phyloP scores from a whole-genome alignment of 2,329 filamentous ascomycete species.

The Fusarium xyrophilum region DNA sequence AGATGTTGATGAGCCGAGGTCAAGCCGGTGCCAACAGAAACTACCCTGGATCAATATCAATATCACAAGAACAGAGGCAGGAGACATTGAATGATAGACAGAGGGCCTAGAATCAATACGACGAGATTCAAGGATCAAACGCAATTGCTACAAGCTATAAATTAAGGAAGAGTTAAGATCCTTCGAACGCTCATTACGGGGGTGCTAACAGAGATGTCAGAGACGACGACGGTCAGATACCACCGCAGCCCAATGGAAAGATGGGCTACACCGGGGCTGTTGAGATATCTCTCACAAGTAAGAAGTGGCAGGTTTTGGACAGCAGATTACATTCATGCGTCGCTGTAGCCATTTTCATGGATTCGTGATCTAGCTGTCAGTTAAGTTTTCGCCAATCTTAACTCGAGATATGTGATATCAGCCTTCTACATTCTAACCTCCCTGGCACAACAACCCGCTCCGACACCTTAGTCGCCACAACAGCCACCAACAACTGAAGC shows the following conservation, averaged over 20 bases:
- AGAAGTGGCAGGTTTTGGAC: no score
- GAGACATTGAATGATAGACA: no score
- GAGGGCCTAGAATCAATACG: no score
- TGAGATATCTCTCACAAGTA: no score
- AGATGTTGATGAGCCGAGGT: rapidly evolving
- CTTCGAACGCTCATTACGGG: no score
- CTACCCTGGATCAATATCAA: not conserved
- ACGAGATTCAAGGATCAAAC: no score
- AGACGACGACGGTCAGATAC: not conserved
- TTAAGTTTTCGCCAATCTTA: rapidly evolving
- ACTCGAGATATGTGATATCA: rapidly evolving
- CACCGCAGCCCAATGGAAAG: rapidly evolving
- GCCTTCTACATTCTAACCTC: not conserved
- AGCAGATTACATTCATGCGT: rapidly evolving
- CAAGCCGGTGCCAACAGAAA: rapidly evolving
- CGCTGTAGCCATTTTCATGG: no score
- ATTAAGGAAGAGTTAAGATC: no score
- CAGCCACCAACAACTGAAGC: not conserved
- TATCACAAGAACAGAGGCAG: not conserved
- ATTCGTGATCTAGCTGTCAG: not conserved
- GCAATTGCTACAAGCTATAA: no score
- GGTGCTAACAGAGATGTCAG: no score
- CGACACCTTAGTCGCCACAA: not conserved
- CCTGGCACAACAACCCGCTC: not conserved
- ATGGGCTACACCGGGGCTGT: no score